Conservation (phyloP, 495 filamentous ascomycete species). For the Talaromyces adpressus region DNA sequence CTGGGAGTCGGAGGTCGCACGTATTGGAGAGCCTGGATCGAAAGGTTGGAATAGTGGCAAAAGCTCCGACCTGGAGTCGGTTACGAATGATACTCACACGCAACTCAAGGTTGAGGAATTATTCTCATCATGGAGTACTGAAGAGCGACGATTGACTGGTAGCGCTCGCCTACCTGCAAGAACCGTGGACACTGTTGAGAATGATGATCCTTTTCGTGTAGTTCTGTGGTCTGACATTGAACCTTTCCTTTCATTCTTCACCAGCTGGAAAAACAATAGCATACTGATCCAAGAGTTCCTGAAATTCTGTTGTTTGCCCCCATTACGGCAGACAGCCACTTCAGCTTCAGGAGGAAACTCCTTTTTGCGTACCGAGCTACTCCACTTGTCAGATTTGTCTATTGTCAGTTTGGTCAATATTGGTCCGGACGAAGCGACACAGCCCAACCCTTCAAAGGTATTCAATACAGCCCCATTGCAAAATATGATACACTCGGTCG, state of each 20-base stretch:
- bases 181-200: constrained; percentile 52
- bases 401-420: constrained; percentile 23
- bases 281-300: constrained; percentile 61
- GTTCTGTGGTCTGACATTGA: constrained; percentile 73
- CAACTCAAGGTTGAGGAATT: constrained; percentile 19
- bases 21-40: constrained; percentile 68
- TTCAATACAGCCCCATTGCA: constrained; percentile 15
- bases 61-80: constrained; percentile 8
- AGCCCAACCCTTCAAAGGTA: constrained; percentile 6
- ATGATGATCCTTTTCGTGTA: constrained; percentile 73
- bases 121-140: constrained; percentile 51
- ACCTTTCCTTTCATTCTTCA: constrained; percentile 51
- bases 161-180: constrained; percentile 56
- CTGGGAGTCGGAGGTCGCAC: constrained; percentile 80
- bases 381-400: constrained; percentile 17
- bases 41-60: constrained; percentile 55
- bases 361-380: constrained; percentile 39
- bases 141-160: constrained; percentile 45
- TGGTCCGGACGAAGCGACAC: background rate
- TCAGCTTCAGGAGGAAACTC: constrained; percentile 34
- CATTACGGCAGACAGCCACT: constrained; percentile 12
- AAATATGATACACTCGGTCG: constrained; percentile 26
- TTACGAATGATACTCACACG: constrained; percentile 20
- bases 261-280: constrained; percentile 19
- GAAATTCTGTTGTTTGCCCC: constrained; percentile 63